Percentiles rank a stretch among this genome's conserved stretches.
Evolutionary conservation across 83 land plant genomes (phyloP).

Genomic region (Diphasiastrum complanatum): DNA sequence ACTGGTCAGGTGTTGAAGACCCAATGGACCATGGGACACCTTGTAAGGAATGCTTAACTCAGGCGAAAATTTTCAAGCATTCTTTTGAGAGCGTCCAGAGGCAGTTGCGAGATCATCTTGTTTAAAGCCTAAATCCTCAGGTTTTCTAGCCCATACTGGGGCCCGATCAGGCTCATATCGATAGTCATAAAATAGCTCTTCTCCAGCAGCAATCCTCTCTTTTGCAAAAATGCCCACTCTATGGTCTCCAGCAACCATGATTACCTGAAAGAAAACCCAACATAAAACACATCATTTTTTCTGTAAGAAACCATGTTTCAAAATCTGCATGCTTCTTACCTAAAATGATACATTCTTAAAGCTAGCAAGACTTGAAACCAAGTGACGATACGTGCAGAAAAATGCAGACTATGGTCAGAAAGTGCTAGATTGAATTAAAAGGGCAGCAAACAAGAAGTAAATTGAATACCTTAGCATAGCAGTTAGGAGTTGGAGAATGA

Average conservation of each 20-base stretch:
- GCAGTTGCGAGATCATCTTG: conserved; percentile 50
- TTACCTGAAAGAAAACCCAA: conserved; percentile 50
- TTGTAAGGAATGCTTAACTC: too few species aligned
- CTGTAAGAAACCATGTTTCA: conserved; percentile 32
- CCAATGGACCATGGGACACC: too few species aligned
- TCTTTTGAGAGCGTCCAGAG: conserved; percentile 67
- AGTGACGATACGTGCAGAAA: too few species aligned
- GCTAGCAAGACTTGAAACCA: background rate
- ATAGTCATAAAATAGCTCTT: conserved; percentile 94
- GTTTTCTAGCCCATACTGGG: conserved; percentile 81
- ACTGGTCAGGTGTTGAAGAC: too few species aligned
- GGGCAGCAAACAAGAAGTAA: background rate
- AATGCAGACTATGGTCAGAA: too few species aligned
- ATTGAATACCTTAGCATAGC: conserved; percentile 78
- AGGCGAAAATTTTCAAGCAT: too few species aligned
- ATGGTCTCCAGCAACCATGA: conserved; percentile 96
- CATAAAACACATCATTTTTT: conserved; percentile 27
- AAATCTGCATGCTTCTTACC: background rate
- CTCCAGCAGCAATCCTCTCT: conserved; percentile 74
- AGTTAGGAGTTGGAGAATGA: conserved; percentile 92
- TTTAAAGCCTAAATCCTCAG: conserved; percentile 56
- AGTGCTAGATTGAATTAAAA: too few species aligned
- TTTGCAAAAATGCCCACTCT: conserved; percentile 96
- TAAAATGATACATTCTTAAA: background rate
- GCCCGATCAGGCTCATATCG: conserved; percentile 86